Conservation (phyloP, 2,329 filamentous ascomycete species). For the Hirsutella minnesotensis region DNA sequence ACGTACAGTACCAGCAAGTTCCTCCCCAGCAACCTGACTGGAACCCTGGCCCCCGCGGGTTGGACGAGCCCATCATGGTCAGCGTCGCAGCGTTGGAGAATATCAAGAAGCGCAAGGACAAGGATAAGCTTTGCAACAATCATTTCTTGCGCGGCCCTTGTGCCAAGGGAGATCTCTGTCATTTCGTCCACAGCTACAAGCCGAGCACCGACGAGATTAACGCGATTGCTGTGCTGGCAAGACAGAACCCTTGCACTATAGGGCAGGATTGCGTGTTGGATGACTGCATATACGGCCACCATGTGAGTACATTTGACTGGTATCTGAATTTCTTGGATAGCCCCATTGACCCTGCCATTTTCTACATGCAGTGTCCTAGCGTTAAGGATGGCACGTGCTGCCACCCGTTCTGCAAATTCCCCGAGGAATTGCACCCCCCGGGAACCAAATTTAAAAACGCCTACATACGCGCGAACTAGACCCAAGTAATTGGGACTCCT, state of each 20-base stretch:
- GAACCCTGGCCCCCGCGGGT: slow-evolving; percentile 41
- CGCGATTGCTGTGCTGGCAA: slow-evolving; percentile 42
- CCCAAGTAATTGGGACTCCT: too few relatives aligned
- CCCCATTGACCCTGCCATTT: not conserved
- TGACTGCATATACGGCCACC: slow-evolving; percentile 52
- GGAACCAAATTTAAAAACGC: slow-evolving; percentile 37
- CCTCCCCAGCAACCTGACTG: slow-evolving; percentile 26
- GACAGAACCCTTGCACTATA: slow-evolving; percentile 44
- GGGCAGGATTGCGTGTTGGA: slow-evolving; percentile 46
- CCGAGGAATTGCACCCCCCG: slow-evolving; percentile 40
- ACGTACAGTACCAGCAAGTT: slow-evolving; percentile 11
- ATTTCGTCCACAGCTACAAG: slow-evolving; percentile 44
- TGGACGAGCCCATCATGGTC: slow-evolving; percentile 39
- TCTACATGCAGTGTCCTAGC: slow-evolving; percentile 34
- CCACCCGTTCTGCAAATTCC: slow-evolving; percentile 45
- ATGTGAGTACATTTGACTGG: slow-evolving; percentile 29
- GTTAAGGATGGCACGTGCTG: slow-evolving; percentile 37
- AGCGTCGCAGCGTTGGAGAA: slow-evolving; percentile 34
- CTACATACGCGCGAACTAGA: slow-evolving; percentile 21
- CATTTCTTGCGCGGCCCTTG: slow-evolving; percentile 48
- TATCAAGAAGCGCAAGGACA: slow-evolving; percentile 43
- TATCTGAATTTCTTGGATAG: not conserved
- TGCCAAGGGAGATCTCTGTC: slow-evolving; percentile 39
- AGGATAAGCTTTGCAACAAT: slow-evolving; percentile 49
- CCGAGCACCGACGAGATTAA: slow-evolving; percentile 40